These are phyloP conservation scores for Dinochytrium kinnereticum DNA, from an alignment of 371 early-diverging fungal genomes.

Conservation along the genomic window DNA sequence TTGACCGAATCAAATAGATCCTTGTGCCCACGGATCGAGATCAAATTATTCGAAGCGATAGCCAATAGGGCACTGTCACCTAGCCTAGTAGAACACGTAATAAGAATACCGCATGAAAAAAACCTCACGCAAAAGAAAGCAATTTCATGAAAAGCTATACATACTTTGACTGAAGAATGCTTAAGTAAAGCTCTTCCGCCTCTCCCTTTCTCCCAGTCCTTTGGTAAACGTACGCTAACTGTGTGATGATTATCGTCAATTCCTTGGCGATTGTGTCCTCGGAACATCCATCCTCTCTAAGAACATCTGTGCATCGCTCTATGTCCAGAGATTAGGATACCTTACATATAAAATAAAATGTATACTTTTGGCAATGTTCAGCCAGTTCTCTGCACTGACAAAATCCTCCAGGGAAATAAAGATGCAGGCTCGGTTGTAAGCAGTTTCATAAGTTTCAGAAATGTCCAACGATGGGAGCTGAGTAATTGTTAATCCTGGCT, in stretches of 20 bases:
- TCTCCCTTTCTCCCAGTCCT: slow-evolving; percentile 61
- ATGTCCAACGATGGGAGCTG: slow-evolving; percentile 42
- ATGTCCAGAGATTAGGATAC: slow-evolving; percentile 1
- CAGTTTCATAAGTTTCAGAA: slow-evolving; percentile 67
- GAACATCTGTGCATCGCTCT: slow-evolving; percentile 53
- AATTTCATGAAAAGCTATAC: neutral
- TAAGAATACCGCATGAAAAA: neutral
- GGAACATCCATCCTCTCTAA: slow-evolving; percentile 57
- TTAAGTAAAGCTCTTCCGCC: slow-evolving; percentile 68
- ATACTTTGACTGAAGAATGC: slow-evolving; percentile 5
- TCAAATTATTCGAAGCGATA: slow-evolving; percentile 73
- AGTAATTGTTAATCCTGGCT: neutral
- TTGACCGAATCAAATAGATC: slow-evolving; percentile 67
- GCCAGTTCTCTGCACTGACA: slow-evolving; percentile 60
- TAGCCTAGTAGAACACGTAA: slow-evolving; percentile 4
- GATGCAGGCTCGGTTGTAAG: slow-evolving; percentile 72
- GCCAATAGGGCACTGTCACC: slow-evolving; percentile 63
- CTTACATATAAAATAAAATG: neutral
- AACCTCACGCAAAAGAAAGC: slow-evolving; percentile 25
- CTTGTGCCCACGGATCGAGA: slow-evolving; percentile 59
- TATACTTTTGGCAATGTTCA: slow-evolving; percentile 65
- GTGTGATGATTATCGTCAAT: slow-evolving; percentile 68
- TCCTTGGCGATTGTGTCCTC: slow-evolving; percentile 67
- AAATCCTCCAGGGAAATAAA: slow-evolving; percentile 62
- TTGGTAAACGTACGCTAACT: slow-evolving; percentile 78